Percentiles rank a stretch among this genome's conserved stretches.
These are phyloP conservation scores for Epichloe bromicola DNA, from an alignment of 2,329 filamentous ascomycete species.

Conservation along the genomic window DNA sequence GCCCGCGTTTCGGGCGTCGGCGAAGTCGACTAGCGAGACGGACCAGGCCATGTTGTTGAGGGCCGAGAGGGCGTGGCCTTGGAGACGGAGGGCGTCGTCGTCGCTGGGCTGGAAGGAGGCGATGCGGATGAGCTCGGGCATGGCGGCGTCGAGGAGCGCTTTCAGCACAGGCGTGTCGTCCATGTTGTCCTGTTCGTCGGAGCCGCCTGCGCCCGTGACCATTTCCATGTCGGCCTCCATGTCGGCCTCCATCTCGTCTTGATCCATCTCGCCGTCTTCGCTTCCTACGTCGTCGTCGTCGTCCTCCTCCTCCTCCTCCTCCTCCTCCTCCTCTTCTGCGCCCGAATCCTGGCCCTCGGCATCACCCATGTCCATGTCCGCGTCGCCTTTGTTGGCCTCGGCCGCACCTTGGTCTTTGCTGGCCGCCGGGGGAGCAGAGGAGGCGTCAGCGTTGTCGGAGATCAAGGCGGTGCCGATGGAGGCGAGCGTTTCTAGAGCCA, in stretches of 20 bases:
- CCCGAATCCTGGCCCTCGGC: slow-evolving; percentile 24
- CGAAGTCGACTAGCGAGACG: slow-evolving; percentile 47
- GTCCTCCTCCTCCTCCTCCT: slow-evolving; percentile 15
- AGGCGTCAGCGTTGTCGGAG: slow-evolving; percentile 29
- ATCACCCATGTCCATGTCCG: slow-evolving; percentile 25
- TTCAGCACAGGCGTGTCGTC: slow-evolving; percentile 42
- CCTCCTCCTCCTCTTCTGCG: slow-evolving; percentile 15
- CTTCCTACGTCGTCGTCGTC: slow-evolving; percentile 25
- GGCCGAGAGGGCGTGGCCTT: slow-evolving; percentile 41
- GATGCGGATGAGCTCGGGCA: slow-evolving; percentile 34
- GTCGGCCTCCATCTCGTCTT: slow-evolving; percentile 47
- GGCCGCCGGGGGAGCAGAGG: slow-evolving; percentile 4
- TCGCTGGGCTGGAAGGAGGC: slow-evolving; percentile 26
- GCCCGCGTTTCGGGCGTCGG: slow-evolving; percentile 35
- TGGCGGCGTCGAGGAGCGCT: slow-evolving; percentile 21
- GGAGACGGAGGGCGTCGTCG: slow-evolving; percentile 32
- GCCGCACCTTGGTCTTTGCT: slow-evolving; percentile 21
- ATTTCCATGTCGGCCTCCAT: slow-evolving; percentile 57
- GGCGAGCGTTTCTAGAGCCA: slow-evolving; percentile 49
- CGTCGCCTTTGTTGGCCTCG: slow-evolving; percentile 25
- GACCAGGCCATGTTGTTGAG: slow-evolving; percentile 59
- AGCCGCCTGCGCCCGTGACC: slow-evolving; percentile 39
- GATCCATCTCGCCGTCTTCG: slow-evolving; percentile 40
- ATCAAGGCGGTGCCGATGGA: slow-evolving; percentile 50
- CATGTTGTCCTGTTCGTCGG: slow-evolving; percentile 25